These are phyloP conservation scores for Phlegmacium glaucopus DNA, from an alignment of 768 basidiomycete species.

Conservation along the genomic window DNA sequence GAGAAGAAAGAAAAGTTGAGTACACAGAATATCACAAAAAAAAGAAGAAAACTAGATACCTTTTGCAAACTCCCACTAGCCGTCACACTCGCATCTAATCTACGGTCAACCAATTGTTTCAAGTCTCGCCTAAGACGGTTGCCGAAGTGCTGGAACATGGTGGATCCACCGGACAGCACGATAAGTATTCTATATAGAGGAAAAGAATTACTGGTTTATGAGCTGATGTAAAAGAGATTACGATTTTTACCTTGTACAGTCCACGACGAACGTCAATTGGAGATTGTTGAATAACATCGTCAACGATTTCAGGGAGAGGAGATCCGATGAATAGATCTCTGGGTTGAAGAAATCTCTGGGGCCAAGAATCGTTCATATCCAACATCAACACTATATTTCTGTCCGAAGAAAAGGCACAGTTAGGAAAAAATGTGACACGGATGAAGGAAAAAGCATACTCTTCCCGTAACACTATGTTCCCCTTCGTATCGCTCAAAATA, in stretches of 20 bases:
- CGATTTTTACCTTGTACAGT: conserved; percentile 73
- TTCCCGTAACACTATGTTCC: conserved; percentile 88
- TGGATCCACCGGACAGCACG: conserved; percentile 94
- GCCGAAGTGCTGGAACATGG: conserved; percentile 99
- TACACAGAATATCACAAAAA: too few relatives aligned
- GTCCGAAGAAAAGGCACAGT: not conserved
- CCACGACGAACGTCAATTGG: conserved; percentile 98
- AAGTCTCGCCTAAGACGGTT: conserved; percentile 93
- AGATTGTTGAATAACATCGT: conserved; percentile 91
- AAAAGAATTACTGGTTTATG: not conserved
- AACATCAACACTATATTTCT: conserved; percentile 94
- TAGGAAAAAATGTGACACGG: not conserved
- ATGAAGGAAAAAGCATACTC: conserved; percentile 47
- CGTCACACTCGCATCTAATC: conserved; percentile 73
- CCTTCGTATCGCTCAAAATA: conserved; percentile 93
- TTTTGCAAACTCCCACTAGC: conserved; percentile 73
- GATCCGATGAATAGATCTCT: conserved; percentile 96
- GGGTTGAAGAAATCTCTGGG: conserved; percentile 99
- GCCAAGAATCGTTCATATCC: conserved; percentile 99
- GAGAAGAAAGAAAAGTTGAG: too few relatives aligned
- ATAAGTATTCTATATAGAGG: conserved; percentile 74
- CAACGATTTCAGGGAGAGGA: conserved; percentile 93
- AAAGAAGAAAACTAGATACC: conserved; percentile 36
- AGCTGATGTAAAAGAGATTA: not conserved
- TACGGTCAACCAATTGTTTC: conserved; percentile 88